Conservation (phyloP, 2,329 filamentous ascomycete genomes). For the Venturiaceae sp. region DNA sequence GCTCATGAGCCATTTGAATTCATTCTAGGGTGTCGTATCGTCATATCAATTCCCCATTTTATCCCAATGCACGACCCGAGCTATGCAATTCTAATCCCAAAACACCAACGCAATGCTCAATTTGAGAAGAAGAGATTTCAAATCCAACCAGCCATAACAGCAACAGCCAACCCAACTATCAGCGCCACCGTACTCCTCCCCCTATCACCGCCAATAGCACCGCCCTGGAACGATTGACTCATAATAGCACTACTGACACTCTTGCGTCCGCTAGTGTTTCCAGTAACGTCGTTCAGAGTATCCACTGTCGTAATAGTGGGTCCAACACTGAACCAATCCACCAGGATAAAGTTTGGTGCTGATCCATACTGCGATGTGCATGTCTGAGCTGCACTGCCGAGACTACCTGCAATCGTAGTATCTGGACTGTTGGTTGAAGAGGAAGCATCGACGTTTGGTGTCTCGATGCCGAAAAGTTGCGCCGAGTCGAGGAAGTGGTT, state of each 20-base stretch:
- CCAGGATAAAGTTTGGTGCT: slow-evolving; percentile 62
- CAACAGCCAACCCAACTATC: slow-evolving; percentile 2
- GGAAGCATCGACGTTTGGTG: slow-evolving; percentile 39
- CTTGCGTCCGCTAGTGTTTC: slow-evolving; percentile 7
- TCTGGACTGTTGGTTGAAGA: slow-evolving; percentile 54
- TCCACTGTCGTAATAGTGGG: slow-evolving; percentile 62
- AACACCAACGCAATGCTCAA: neutral
- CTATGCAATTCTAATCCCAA: neutral
- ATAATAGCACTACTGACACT: neutral
- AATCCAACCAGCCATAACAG: slow-evolving; percentile 1
- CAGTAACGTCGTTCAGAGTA: slow-evolving; percentile 47
- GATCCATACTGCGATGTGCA: slow-evolving; percentile 53
- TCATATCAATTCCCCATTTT: neutral
- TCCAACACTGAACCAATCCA: slow-evolving; percentile 71
- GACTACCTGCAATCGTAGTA: slow-evolving; percentile 32
- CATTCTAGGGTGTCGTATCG: too few relatives aligned
- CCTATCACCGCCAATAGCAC: neutral
- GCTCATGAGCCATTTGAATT: too few relatives aligned
- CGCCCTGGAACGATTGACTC: slow-evolving; percentile 3
- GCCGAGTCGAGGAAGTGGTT: slow-evolving; percentile 70
- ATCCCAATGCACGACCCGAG: neutral
- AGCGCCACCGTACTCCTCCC: neutral
- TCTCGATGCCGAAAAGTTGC: slow-evolving; percentile 30
- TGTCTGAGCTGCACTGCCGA: slow-evolving; percentile 23
- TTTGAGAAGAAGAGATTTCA: neutral